Conservation (phyloP, 139 green algal genomes). For the Coelastrella sp. region DNA sequence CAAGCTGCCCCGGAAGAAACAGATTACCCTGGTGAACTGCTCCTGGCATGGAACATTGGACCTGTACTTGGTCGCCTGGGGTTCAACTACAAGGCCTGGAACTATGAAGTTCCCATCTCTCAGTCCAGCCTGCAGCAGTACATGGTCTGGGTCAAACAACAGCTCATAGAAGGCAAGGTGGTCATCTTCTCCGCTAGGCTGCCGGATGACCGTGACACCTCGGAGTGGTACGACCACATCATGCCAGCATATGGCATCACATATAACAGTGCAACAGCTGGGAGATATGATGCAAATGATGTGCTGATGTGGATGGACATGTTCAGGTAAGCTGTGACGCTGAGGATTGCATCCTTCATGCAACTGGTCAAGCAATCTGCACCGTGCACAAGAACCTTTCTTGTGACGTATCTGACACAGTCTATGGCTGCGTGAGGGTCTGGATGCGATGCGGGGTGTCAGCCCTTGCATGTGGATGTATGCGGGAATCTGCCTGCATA, state of each 20-base stretch:
- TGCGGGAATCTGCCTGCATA: no score
- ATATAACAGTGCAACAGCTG: conserved; percentile 2
- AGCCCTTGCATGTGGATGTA: no score
- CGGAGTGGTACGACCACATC: conserved; percentile 16
- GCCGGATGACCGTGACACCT: background rate
- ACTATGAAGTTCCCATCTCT: background rate
- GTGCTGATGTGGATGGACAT: background rate
- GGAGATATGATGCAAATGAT: background rate
- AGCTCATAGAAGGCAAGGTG: background rate
- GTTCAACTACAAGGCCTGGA: background rate
- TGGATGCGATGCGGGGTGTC: no score
- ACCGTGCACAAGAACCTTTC: background rate
- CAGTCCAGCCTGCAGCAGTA: background rate
- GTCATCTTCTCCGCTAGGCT: background rate
- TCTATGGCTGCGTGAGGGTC: no score
- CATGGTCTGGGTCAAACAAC: conserved; percentile 20
- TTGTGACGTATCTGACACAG: background rate
- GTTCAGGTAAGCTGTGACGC: conserved; percentile 15
- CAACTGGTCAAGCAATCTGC: background rate
- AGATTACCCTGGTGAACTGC: background rate
- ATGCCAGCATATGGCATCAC: background rate
- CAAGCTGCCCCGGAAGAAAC: background rate
- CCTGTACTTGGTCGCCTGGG: background rate
- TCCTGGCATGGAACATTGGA: background rate
- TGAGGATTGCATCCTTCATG: background rate